Percentiles rank a stretch among this genome's conserved stretches.
Conservation (phyloP, 805 yeast species). For the Yamadazyma nakazawae region DNA sequence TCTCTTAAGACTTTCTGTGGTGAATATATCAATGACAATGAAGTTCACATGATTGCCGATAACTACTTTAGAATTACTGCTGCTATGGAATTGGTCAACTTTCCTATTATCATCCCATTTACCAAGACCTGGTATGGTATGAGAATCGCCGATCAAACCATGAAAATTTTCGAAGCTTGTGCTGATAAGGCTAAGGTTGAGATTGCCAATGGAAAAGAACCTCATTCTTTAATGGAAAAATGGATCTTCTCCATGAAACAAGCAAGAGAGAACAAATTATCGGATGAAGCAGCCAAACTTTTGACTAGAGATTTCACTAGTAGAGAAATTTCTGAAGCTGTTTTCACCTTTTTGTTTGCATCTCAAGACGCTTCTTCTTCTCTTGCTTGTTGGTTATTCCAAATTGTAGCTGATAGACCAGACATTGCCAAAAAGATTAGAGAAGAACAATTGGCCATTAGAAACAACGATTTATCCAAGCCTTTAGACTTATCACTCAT, state of each 20-base stretch:
- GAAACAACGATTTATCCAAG: constrained; percentile 67
- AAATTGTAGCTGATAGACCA: constrained; percentile 92
- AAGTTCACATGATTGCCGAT: constrained; percentile 84
- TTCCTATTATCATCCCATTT: constrained; percentile 93
- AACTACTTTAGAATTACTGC: constrained; percentile 91
- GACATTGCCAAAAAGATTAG: constrained; percentile 83
- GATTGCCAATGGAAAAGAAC: constrained; percentile 64
- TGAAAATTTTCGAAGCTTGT: constrained; percentile 86
- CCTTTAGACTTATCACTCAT: constrained; percentile 69
- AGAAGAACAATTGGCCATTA: constrained; percentile 83
- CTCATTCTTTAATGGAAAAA: constrained; percentile 90
- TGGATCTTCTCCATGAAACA: constrained; percentile 88
- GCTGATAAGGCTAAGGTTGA: constrained; percentile 83
- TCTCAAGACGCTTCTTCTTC: constrained; percentile 98
- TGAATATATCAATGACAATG: constrained; percentile 87
- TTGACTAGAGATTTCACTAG: constrained; percentile 80
- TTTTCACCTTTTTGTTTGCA: constrained; percentile 95
- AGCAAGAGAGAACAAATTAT: constrained; percentile 52
- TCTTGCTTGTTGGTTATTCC: constrained; percentile 97
- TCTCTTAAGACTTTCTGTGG: constrained; percentile 95
- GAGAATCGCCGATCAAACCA: constrained; percentile 87
- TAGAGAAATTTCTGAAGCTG: constrained; percentile 92
- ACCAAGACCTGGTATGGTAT: constrained; percentile 98
- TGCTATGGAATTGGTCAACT: constrained; percentile 94
- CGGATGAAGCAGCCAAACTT: constrained; percentile 51